Conservation (phyloP, 2,329 filamentous ascomycete species). For the Fusarium bulbicola region DNA sequence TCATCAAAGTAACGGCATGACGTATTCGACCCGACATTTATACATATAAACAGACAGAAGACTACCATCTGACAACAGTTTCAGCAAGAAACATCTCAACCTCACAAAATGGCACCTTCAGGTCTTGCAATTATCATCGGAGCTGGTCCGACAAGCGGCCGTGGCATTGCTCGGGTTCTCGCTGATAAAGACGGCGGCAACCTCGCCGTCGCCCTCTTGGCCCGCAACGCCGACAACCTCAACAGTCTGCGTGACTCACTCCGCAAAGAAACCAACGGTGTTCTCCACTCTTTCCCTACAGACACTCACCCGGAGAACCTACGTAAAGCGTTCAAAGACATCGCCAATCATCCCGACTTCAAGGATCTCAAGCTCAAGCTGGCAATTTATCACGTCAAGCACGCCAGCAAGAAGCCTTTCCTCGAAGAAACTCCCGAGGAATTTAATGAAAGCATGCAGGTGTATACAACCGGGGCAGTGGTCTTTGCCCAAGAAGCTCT, state of each 20-base stretch:
- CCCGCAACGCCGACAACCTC: constrained; percentile 31
- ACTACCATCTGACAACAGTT: accelerated
- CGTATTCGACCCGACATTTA: neutral
- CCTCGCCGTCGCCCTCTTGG: constrained; percentile 30
- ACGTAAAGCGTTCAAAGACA: constrained; percentile 42
- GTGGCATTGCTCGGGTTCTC: constrained; percentile 60
- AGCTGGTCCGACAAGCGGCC: constrained; percentile 59
- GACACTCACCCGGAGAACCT: constrained; percentile 23
- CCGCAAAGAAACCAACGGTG: constrained; percentile 54
- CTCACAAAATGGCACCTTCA: constrained; percentile 53
- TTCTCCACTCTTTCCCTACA: constrained; percentile 25
- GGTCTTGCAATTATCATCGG: constrained; percentile 62
- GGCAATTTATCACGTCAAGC: constrained; percentile 66
- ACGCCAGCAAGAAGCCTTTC: constrained; percentile 63
- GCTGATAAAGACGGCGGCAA: constrained; percentile 19
- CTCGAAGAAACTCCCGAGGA: constrained; percentile 61
- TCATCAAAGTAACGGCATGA: neutral
- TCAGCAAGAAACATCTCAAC: neutral
- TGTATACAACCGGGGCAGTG: constrained; percentile 65
- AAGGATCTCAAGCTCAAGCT: constrained; percentile 59
- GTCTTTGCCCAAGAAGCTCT: constrained; percentile 63
- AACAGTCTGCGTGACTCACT: constrained; percentile 51
- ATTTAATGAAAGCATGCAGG: constrained; percentile 57
- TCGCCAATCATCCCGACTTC: constrained; percentile 59
- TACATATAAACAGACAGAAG: neutral